These are phyloP conservation scores for Miscanthus lutarioriparius DNA, from an alignment of 176 grass and related monocot species.

Conservation along the genomic window DNA sequence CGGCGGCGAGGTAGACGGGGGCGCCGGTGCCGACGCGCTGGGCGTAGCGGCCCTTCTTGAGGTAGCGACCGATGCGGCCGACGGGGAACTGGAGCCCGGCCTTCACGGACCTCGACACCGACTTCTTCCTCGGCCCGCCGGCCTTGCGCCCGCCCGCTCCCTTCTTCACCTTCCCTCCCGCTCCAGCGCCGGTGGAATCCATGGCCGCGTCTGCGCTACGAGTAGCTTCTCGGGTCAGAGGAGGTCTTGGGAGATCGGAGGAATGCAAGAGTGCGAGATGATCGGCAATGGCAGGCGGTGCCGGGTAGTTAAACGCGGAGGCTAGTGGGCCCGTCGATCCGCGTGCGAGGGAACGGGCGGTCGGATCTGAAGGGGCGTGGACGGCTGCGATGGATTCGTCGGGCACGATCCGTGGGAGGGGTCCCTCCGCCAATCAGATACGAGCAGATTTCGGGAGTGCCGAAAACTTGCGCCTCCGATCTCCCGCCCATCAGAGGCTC, in stretches of 20 bases:
- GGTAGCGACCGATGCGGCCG: constrained; percentile 66
- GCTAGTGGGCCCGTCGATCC: constrained; percentile 48
- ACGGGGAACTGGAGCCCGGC: constrained; percentile 85
- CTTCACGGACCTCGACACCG: constrained; percentile 57
- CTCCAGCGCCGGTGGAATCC: constrained; percentile 32
- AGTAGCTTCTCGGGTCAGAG: not conserved
- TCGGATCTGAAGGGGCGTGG: not conserved
- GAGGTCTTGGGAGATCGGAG: not conserved
- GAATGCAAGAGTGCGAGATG: not conserved
- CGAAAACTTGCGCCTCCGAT: not conserved
- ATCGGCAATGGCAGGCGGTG: too few relatives aligned
- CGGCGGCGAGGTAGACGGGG: constrained; percentile 72
- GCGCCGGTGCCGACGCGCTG: constrained; percentile 62
- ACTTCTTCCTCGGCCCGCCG: constrained; percentile 61
- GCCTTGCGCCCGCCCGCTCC: constrained; percentile 46
- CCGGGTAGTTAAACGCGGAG: not conserved
- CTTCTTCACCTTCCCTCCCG: constrained; percentile 51
- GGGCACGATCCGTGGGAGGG: constrained; percentile 34
- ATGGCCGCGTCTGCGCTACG: not conserved
- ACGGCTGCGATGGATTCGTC: constrained; percentile 20
- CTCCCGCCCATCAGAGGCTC: constrained; percentile 13
- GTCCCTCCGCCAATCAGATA: constrained; percentile 27
- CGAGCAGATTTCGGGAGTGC: not conserved
- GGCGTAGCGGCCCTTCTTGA: constrained; percentile 72
- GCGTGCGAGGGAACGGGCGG: not conserved